Evolutionary conservation across 805 yeast species (phyloP).

Genomic region (Hagleromyces aurorensis): DNA sequence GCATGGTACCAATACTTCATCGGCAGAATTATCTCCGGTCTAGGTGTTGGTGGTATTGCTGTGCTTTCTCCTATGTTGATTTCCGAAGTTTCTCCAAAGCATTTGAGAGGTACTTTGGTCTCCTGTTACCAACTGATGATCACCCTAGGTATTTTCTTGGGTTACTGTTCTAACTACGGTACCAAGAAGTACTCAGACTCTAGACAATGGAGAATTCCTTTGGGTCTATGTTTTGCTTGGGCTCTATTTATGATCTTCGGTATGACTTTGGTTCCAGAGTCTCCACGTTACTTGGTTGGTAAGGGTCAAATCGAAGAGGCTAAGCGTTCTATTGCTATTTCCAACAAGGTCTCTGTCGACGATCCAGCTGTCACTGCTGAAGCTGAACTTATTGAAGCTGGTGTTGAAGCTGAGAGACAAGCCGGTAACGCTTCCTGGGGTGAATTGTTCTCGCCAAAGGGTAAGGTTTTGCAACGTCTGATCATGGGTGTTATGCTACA

Average conservation of each 20-base stretch:
- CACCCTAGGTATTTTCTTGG: conserved; percentile 66
- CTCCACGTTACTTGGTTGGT: conserved; percentile 60
- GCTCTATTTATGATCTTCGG: conserved; percentile 33
- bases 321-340: conserved; percentile 46
- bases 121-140: conserved; percentile 63
- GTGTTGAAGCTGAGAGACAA: conserved; percentile 47
- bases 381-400: conserved; percentile 49
- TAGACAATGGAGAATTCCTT: conserved; percentile 69
- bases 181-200: conserved; percentile 54
- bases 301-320: conserved; percentile 53
- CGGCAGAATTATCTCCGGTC: conserved; percentile 62
- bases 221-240: conserved; percentile 49
- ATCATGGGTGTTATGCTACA: conserved; percentile 47
- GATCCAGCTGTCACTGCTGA: conserved; percentile 51
- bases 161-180: conserved; percentile 68
- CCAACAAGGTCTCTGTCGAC: conserved; percentile 47
- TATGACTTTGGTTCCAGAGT: conserved; percentile 56
- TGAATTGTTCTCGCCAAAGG: conserved; percentile 58
- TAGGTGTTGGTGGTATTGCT: conserved; percentile 71
- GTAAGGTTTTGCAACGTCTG: conserved; percentile 43
- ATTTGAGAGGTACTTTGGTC: conserved; percentile 63
- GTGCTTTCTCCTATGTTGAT: conserved; percentile 70
- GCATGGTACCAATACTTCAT: conserved; percentile 66
- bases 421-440: conserved; percentile 63
- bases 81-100: conserved; percentile 63